Conservation (phyloP, 176 grass and related monocot species). For the Leersia perrieri region DNA sequence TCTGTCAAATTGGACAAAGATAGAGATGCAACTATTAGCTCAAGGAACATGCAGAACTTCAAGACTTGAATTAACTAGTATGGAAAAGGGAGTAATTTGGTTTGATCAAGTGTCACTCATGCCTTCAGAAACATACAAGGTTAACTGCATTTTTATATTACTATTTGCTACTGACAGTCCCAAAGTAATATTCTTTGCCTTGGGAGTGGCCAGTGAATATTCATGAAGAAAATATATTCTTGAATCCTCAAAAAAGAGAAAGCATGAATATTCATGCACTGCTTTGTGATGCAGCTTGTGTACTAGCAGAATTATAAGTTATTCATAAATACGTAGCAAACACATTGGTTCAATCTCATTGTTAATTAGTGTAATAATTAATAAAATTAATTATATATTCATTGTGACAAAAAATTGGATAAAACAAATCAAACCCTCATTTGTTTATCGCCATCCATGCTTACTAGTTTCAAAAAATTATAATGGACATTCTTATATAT, state of each 20-base stretch:
- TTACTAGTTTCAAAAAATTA: constrained; percentile 4
- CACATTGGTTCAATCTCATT: not conserved
- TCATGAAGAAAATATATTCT: not conserved
- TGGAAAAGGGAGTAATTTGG: constrained; percentile 43
- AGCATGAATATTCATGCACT: not conserved
- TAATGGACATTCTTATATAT: not conserved
- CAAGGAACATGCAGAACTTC: constrained; percentile 30
- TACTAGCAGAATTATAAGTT: not conserved
- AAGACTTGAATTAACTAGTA: constrained; percentile 44
- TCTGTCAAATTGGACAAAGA: constrained; percentile 35
- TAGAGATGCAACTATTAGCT: constrained; percentile 31
- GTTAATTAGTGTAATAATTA: not conserved
- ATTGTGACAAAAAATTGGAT: not conserved
- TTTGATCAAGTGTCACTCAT: constrained; percentile 58
- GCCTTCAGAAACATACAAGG: constrained; percentile 51
- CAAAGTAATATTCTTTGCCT: not conserved
- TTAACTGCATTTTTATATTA: not conserved
- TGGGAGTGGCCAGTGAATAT: not conserved
- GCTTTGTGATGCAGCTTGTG: not conserved
- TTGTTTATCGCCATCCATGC: not conserved
- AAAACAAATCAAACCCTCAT: not conserved
- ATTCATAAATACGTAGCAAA: not conserved
- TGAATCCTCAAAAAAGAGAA: not conserved
- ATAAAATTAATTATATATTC: constrained; percentile 2
- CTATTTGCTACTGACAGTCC: not conserved